phyloP scores from a whole-genome alignment of 805 yeast genomes.

The Metschnikowia lochheadii region DNA sequence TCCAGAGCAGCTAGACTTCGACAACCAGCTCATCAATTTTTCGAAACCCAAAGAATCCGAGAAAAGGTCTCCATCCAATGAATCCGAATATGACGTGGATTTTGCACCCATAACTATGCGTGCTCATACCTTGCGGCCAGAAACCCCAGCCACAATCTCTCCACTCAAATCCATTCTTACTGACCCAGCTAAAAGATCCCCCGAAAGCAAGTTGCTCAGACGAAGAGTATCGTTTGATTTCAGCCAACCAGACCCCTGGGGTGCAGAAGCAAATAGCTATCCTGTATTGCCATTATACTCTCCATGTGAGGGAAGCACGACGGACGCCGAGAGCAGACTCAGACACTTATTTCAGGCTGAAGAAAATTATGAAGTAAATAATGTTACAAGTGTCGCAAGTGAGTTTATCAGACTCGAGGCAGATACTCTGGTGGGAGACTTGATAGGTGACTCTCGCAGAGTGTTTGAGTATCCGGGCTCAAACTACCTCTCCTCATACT shows the following conservation, averaged over 20 bases:
- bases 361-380: not conserved
- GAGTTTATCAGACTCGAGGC: not conserved
- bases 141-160: not conserved
- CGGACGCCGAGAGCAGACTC: not conserved
- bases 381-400: not conserved
- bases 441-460: not conserved
- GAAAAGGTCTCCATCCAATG: not conserved
- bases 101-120: not conserved
- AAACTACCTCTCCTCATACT: not conserved
- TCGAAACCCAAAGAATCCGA: not conserved
- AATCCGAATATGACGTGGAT: not conserved
- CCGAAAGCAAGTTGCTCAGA: not conserved
- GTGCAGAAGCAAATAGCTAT: constrained; percentile 3
- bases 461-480: not conserved
- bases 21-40: not conserved
- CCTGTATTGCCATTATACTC: constrained; percentile 3
- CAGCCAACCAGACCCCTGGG: constrained; percentile 4
- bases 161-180: constrained; percentile 1
- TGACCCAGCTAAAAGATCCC: not conserved
- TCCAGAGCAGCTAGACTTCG: not conserved
- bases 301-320: not conserved
- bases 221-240: not conserved
- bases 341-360: not conserved
- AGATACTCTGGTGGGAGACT: not conserved
- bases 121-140: not conserved